Conservation (phyloP, 1,139 yeast genomes). For the Blastobotrys apis region DNA sequence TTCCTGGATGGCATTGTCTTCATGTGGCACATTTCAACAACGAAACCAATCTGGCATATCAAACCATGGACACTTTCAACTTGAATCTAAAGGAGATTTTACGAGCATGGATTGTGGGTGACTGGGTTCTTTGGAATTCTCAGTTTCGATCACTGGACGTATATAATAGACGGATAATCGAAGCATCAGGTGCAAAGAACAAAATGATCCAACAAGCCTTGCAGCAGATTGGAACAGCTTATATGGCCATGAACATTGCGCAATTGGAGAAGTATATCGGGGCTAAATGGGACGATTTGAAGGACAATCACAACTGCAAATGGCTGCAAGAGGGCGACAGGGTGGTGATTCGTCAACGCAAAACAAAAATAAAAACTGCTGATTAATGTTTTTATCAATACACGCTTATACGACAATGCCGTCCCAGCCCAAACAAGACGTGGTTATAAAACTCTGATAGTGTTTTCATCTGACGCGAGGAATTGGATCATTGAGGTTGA, state of each 20-base stretch:
- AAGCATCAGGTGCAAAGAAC: constrained; percentile 4
- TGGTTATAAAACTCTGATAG: too few species aligned
- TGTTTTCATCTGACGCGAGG: too few species aligned
- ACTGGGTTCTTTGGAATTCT: constrained; percentile 20
- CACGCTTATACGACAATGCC: too few species aligned
- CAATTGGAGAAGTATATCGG: not conserved
- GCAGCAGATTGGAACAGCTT: constrained; percentile 18
- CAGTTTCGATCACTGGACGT: constrained; percentile 10
- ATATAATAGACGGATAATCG: constrained; percentile 16
- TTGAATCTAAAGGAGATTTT: constrained; percentile 14
- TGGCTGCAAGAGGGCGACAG: not conserved
- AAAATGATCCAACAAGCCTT: constrained; percentile 14
- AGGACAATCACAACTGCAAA: not conserved
- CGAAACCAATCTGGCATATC: constrained; percentile 18
- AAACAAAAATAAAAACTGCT: too few species aligned
- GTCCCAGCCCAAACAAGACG: too few species aligned
- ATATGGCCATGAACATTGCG: constrained; percentile 14
- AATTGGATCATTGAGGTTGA: too few species aligned
- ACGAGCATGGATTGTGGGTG: constrained; percentile 16
- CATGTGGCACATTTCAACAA: constrained; percentile 19
- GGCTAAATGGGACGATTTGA: not conserved
- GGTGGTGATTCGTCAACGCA: not conserved
- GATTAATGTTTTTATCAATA: too few species aligned
- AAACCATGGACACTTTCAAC: constrained; percentile 10
- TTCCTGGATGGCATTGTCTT: constrained; percentile 18